Conservation (phyloP, 176 grass and related monocot species). For the Eleusine indica region DNA sequence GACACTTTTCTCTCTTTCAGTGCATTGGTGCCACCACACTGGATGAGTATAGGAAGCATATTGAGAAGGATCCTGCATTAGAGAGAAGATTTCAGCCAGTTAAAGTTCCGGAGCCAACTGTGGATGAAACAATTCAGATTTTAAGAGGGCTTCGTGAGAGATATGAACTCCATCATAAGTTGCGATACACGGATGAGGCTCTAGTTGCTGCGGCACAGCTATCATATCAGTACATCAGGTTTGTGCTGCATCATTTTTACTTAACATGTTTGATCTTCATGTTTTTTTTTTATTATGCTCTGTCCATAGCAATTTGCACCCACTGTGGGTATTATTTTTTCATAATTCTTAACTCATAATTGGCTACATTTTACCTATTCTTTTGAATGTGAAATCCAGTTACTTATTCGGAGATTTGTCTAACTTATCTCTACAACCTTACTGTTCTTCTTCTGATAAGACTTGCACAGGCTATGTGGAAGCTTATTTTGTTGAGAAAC, state of each 20-base stretch:
- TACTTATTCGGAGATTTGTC: not conserved
- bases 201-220: conserved; percentile 84
- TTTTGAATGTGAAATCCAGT: not conserved
- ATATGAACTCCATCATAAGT: conserved; percentile 96
- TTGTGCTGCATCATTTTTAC: conserved; percentile 24
- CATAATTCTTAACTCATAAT: not conserved
- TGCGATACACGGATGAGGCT: conserved; percentile 89
- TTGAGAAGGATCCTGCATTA: conserved; percentile 95
- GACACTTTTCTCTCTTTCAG: conserved; percentile 53
- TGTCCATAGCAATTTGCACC: not conserved
- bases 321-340: not conserved
- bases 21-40: conserved; percentile 97
- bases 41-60: conserved; percentile 98
- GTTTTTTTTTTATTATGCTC: not conserved
- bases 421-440: conserved; percentile 5
- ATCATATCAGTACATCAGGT: conserved; percentile 98
- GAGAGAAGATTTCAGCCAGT: conserved; percentile 99
- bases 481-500: not conserved
- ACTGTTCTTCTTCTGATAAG: not conserved
- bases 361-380: not conserved
- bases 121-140: conserved; percentile 98
- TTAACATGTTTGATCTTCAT: not conserved
- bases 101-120: conserved; percentile 94
- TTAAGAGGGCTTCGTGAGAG: conserved; percentile 93
- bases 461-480: not conserved